phyloP scores from a whole-genome alignment of 2,329 filamentous ascomycete species.

The Scortechinia acanthostroma region DNA sequence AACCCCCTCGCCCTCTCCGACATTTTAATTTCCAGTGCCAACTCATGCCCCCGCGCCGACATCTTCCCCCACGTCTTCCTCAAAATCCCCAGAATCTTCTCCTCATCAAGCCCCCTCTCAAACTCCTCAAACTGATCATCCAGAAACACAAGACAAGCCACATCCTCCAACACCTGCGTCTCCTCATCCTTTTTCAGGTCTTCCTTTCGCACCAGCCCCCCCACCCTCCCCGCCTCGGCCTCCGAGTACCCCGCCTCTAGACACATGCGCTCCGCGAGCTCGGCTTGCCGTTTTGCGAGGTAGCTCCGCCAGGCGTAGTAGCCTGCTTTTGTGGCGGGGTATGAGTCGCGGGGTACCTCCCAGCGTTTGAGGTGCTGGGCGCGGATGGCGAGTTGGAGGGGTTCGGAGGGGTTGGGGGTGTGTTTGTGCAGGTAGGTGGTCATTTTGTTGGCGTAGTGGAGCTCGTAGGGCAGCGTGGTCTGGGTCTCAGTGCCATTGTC shows the following conservation, averaged over 20 bases:
- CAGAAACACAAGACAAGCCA: conserved; percentile 79
- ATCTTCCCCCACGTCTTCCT: conserved; percentile 74
- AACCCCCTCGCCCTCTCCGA: conserved; percentile 53
- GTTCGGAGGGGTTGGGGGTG: conserved; percentile 52
- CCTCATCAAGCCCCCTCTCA: conserved; percentile 64
- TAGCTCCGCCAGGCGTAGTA: conserved; percentile 76
- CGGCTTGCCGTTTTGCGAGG: conserved; percentile 66
- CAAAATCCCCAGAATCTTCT: conserved; percentile 67
- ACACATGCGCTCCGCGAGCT: conserved; percentile 47
- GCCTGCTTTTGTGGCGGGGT: conserved; percentile 68
- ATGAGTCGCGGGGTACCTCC: conserved; percentile 70
- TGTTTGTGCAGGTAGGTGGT: conserved; percentile 62
- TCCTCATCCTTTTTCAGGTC: conserved; percentile 47
- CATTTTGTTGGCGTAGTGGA: conserved; percentile 77
- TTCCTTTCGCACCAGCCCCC: conserved; percentile 72
- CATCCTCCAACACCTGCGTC: conserved; percentile 74
- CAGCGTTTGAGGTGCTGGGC: conserved; percentile 75
- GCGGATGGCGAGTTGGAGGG: conserved; percentile 69
- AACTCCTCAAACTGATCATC: conserved; percentile 82
- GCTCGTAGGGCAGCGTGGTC: conserved; percentile 59
- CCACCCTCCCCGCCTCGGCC: conserved; percentile 54
- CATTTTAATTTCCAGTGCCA: conserved; percentile 59
- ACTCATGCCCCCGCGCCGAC: conserved; percentile 49
- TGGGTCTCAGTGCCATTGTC: conserved; percentile 8
- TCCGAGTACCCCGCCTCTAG: conserved; percentile 21